Evolutionary conservation across 2,329 filamentous ascomycete genomes (phyloP), one percentile per base, ranked within the genome.

Genomic region (Trichoderma lentiforme): DNA sequence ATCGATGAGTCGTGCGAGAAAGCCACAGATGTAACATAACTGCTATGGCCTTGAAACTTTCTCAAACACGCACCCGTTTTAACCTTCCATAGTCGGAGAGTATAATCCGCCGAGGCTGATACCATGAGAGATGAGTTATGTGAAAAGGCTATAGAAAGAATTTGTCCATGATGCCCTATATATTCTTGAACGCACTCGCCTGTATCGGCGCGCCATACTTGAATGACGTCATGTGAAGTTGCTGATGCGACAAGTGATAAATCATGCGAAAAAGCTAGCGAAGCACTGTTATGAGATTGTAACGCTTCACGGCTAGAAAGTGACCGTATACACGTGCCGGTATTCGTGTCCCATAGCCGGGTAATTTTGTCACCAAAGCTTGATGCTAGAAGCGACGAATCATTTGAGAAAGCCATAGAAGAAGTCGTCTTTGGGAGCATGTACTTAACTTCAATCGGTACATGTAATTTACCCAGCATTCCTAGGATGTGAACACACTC

Each of bases 361-460:
- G 65, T 36, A 39, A 2, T 0, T 15, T 0, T 18, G 1, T 18
- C 1, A 18, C 2, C 0, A 3, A 7, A 39, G 14, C 2, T 6
- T 39, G 36, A 18, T 39, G 15, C 14, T 8, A 39, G 14, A 39
- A 39, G 6, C 6, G 36, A 39, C 6, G 36, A 39, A 39, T 39
- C 36, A 1, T 39, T 1, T 1, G 36, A 39, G 14, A 36, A 36
- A 5, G 11, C 11, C 4, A 34, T 11, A 32, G 8, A 32, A 32
- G 21, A 21, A 2, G 21, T 21, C 21, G n/a, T n/a, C n/a, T n/a
- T n/a, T n/a, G n/a, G n/a, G n/a, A n/a, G n/a, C n/a, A n/a, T n/a
- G n/a, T n/a, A n/a, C n/a, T n/a, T n/a, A n/a, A n/a, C n/a, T n/a
- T n/a, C n/a, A n/a, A n/a, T n/a, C n/a, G n/a, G n/a, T n/a, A n/a